These are phyloP conservation scores for Geotrichum citri-aurantii DNA, from an alignment of 1,139 yeast species.

Conservation along the genomic window DNA sequence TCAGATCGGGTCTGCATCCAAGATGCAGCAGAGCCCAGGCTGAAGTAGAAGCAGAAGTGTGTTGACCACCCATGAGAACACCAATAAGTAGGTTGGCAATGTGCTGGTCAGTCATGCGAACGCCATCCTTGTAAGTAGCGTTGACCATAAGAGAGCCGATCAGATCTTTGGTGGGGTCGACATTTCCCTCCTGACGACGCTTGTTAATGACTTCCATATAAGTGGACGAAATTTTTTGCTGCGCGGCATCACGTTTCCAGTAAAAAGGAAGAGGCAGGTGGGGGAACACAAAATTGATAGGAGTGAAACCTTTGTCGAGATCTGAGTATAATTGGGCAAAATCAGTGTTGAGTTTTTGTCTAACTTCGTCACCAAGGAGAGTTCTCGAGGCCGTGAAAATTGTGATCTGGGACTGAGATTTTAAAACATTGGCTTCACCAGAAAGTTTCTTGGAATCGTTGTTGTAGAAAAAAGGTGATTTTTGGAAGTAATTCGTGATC, in stretches of 20 bases:
- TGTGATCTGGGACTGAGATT: constrained; percentile 89
- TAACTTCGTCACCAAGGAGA: constrained; percentile 84
- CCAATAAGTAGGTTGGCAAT: constrained; percentile 93
- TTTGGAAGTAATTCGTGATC: constrained; percentile 55
- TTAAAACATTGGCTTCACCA: constrained; percentile 68
- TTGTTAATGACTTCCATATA: constrained; percentile 71
- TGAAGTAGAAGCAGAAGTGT: constrained; percentile 93
- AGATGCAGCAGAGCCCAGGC: constrained; percentile 91
- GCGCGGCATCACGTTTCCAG: constrained; percentile 82
- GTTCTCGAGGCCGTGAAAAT: constrained; percentile 94
- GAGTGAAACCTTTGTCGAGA: constrained; percentile 94
- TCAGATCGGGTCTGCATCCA: constrained; percentile 78
- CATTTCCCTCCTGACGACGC: constrained; percentile 63
- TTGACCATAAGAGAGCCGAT: constrained; percentile 79
- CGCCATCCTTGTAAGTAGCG: constrained; percentile 89
- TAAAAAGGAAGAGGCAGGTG: constrained; percentile 85
- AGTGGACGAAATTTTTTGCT: constrained; percentile 67
- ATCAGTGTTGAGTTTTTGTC: constrained; percentile 71
- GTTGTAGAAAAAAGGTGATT: constrained; percentile 42
- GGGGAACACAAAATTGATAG: constrained; percentile 92
- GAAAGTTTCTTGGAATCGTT: constrained; percentile 31
- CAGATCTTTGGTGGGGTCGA: constrained; percentile 79
- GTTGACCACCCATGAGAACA: constrained; percentile 98
- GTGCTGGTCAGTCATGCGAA: constrained; percentile 88
- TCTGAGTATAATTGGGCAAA: constrained; percentile 86